Base-by-base conservation (phyloP, 1,284 basidiomycete genomes). In the Apiotrichum sp. region DNA sequence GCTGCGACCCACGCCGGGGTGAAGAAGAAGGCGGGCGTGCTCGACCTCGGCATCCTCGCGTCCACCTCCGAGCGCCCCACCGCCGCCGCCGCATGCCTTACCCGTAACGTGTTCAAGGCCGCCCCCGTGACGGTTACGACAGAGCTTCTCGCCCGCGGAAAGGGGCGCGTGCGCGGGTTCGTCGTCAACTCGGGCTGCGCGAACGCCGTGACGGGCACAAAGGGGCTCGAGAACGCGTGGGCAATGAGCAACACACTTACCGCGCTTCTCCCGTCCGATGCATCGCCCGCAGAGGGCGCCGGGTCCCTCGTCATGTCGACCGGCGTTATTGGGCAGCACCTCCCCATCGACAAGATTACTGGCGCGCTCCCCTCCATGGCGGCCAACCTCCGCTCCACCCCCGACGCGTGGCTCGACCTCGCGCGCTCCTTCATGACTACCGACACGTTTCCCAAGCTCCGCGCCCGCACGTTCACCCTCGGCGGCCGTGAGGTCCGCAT, bases 361-460 rank as follows among this genome's bases (percentile, higher is more conserved):
- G 61, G 73, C 50, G 63, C 78, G 35, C 65, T 77, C 50, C 62
- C 79, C 11, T 62, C 69, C n/a, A 55, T 78, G 55, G 57, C 72
- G 61, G 49, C 74, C 57, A 71, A 76, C 3, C 80, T 91, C 4
- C 81, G 79, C 1, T 75, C 80, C 9, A 80, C 82, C 10, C 86
- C 89, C 62, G 77, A 81, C 16, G 83, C 88, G 33, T 98, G 95
- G 92, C 83, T 89, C 60, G 82, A 84, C 36, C 84, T 87, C 0
- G 90, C 95, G 0, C 82, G 84, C 50, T 90, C 92, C 9, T 98
- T 98, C 81, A 98, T 98, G 95, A 98, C 96, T n/a, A 98, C 95
- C 3, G 96, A 98, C 73, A 98, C 93, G 22, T 98, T 98, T 77
- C 95, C 93, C 2, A 98, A 98, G 74, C 82, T 98, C 34, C 86